Percentiles rank a stretch among this genome's conserved stretches.
phyloP scores from a whole-genome alignment of 2,329 filamentous ascomycete genomes.

The Arthrobotrys pseudoclavata region DNA sequence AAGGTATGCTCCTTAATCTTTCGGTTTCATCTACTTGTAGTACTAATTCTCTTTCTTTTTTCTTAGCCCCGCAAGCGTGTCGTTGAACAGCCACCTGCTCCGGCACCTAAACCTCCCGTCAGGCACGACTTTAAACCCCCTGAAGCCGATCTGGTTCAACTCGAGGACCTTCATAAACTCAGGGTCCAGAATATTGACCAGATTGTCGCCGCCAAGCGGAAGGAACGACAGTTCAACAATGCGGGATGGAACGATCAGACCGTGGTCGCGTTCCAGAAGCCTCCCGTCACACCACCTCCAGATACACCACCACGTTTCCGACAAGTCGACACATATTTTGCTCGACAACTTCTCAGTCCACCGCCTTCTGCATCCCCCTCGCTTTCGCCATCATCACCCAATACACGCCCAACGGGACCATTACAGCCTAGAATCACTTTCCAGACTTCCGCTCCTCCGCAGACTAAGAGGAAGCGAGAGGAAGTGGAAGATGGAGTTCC shows the following conservation, averaged over 20 bases:
- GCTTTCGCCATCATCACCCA: constrained; percentile 52
- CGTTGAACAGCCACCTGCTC: constrained; percentile 72
- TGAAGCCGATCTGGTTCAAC: constrained; percentile 64
- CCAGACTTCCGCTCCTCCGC: constrained; percentile 47
- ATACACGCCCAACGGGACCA: constrained; percentile 29
- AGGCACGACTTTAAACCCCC: constrained; percentile 62
- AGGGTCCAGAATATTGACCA: constrained; percentile 47
- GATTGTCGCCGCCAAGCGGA: constrained; percentile 34
- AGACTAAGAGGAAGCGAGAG: constrained; percentile 55
- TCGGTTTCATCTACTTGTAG: constrained; percentile 59
- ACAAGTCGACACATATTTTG: constrained; percentile 55
- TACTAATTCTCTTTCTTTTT: constrained; percentile 63
- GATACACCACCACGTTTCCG: constrained; percentile 39
- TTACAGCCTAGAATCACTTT: constrained; percentile 55
- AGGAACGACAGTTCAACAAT: constrained; percentile 50
- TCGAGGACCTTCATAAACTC: constrained; percentile 54
- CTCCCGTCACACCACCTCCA: constrained; percentile 37
- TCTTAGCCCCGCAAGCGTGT: constrained; percentile 79
- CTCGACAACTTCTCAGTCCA: constrained; percentile 47
- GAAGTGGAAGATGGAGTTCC: constrained; percentile 45
- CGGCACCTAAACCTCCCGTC: constrained; percentile 73
- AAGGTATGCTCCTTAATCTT: constrained; percentile 74
- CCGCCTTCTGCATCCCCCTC: constrained; percentile 52
- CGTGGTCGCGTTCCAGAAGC: constrained; percentile 50
- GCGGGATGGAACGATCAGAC: constrained; percentile 55